Percentiles rank a stretch among this genome's conserved stretches.
Evolutionary conservation across 2,329 filamentous ascomycete genomes (phyloP).

Genomic region (Penicillium sp.): DNA sequence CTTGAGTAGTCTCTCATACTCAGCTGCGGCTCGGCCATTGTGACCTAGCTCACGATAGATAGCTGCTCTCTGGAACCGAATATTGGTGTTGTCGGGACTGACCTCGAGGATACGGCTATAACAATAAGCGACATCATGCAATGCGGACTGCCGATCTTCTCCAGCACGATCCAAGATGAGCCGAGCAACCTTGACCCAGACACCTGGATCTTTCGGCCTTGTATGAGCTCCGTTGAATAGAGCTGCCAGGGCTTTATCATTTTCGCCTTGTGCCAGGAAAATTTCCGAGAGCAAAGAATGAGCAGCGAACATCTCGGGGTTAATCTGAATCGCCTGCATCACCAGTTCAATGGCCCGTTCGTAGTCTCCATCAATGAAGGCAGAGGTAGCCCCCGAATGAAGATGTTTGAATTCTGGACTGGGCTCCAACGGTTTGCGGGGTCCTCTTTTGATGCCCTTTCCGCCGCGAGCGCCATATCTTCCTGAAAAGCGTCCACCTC

Average conservation of each 20-base stretch:
- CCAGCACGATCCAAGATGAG: slow-evolving; percentile 53
- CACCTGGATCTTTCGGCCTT: slow-evolving; percentile 53
- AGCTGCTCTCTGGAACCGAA: slow-evolving; percentile 56
- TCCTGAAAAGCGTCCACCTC: slow-evolving; percentile 37
- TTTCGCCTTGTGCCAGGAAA: slow-evolving; percentile 55
- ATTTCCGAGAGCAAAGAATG: slow-evolving; percentile 63
- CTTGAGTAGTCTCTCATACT: slow-evolving; percentile 57
- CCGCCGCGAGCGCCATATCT: slow-evolving; percentile 43
- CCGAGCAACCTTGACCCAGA: slow-evolving; percentile 59
- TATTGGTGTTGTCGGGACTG: slow-evolving; percentile 52
- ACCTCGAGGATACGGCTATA: slow-evolving; percentile 56
- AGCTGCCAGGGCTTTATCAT: slow-evolving; percentile 56
- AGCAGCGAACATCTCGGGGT: slow-evolving; percentile 63
- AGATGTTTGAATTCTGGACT: slow-evolving; percentile 50
- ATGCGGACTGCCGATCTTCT: slow-evolving; percentile 43
- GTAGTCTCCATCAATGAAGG: slow-evolving; percentile 50
- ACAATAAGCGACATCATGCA: slow-evolving; percentile 54
- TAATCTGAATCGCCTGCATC: slow-evolving; percentile 53
- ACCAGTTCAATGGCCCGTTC: slow-evolving; percentile 46
- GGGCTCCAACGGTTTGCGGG: slow-evolving; percentile 48
- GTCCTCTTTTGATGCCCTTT: slow-evolving; percentile 49
- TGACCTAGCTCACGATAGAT: slow-evolving; percentile 54
- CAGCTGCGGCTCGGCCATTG: slow-evolving; percentile 48
- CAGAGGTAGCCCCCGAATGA: slow-evolving; percentile 49
- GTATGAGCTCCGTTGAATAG: slow-evolving; percentile 60